Percentiles rank a stretch among this genome's conserved stretches.
Conservation (phyloP, 768 basidiomycete species). For the Russula sp. region DNA sequence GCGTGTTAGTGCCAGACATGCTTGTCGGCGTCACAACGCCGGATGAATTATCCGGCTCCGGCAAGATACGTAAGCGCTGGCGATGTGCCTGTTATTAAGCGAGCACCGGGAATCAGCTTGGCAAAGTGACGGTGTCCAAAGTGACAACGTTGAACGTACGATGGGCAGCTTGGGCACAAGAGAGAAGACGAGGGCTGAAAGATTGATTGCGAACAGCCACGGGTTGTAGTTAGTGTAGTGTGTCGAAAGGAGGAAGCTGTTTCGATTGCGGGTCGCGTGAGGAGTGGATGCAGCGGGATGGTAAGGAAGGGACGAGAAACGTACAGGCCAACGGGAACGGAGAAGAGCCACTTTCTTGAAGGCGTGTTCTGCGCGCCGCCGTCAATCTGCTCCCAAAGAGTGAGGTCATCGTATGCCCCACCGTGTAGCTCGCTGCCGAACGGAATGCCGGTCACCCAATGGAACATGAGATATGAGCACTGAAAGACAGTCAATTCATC, state of each 20-base stretch:
- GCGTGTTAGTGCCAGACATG: constrained; percentile 44
- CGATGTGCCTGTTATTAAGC: constrained; percentile 57
- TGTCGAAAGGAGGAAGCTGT: constrained; percentile 86
- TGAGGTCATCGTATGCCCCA: constrained; percentile 96
- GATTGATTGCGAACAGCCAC: constrained; percentile 87
- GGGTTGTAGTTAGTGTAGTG: constrained; percentile 98
- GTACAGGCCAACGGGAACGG: constrained; percentile 83
- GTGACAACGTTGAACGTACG: constrained; percentile 40
- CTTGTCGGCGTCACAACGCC: constrained; percentile 63
- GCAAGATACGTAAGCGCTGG: constrained; percentile 73
- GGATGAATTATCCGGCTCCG: constrained; percentile 55
- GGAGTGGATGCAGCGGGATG: background rate
- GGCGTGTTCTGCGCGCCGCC: constrained; percentile 98
- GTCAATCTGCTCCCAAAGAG: constrained; percentile 99
- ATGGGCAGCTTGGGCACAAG: constrained; percentile 95
- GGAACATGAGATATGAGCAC: constrained; percentile 93
- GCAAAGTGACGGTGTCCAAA: background rate
- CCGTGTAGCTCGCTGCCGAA: constrained; percentile 83
- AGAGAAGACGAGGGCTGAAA: constrained; percentile 72
- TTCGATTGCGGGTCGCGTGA: constrained; percentile 31
- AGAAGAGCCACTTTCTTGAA: constrained; percentile 93
- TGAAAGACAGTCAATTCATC: background rate
- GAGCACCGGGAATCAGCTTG: constrained; percentile 4
- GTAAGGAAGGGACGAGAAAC: constrained; percentile 30
- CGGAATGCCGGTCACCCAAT: constrained; percentile 95